Percentiles rank a stretch among this genome's conserved stretches.
These are phyloP conservation scores for Luzula sylvatica DNA, from an alignment of 176 grass and related monocot genomes.

Conservation along the genomic window DNA sequence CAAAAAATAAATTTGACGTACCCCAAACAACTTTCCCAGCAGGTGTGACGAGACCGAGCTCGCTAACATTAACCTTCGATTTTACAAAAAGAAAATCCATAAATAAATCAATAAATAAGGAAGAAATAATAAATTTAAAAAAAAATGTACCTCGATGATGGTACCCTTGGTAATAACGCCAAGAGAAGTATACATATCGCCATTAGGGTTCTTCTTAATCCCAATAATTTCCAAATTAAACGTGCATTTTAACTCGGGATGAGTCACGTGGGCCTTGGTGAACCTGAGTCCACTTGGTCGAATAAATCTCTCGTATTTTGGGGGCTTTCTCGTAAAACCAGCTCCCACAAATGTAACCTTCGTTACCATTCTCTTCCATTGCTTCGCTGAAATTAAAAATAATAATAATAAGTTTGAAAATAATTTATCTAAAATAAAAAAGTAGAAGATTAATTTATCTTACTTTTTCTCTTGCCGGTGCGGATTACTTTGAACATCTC, in stretches of 20 bases:
- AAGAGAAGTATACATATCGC: slow-evolving; percentile 88
- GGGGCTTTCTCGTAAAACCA: slow-evolving; percentile 90
- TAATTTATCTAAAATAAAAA: background rate
- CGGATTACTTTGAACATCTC: slow-evolving; percentile 79
- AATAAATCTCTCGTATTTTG: slow-evolving; percentile 83
- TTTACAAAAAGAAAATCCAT: too few species aligned
- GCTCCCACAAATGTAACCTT: slow-evolving; percentile 81
- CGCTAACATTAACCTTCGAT: slow-evolving; percentile 70
- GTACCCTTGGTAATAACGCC: slow-evolving; percentile 85
- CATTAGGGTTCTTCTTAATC: slow-evolving; percentile 92
- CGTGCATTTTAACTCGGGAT: slow-evolving; percentile 85
- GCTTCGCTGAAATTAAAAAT: slow-evolving; percentile 82
- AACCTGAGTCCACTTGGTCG: slow-evolving; percentile 73
- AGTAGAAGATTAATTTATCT: background rate
- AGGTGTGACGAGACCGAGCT: slow-evolving; percentile 85
- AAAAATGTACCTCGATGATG: slow-evolving; percentile 92
- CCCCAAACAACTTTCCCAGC: slow-evolving; percentile 98
- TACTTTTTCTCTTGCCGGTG: slow-evolving; percentile 74
- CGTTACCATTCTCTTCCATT: slow-evolving; percentile 96
- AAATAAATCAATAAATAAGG: too few species aligned
- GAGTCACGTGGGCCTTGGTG: slow-evolving; percentile 80
- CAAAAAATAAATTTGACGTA: slow-evolving; percentile 10
- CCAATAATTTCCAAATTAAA: slow-evolving; percentile 88
- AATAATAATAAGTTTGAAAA: too few species aligned
- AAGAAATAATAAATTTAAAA: too few species aligned